Evolutionary conservation across 768 basidiomycete genomes (phyloP), one percentile per base, ranked within the genome.

Genomic region (Calvatia gigantea): DNA sequence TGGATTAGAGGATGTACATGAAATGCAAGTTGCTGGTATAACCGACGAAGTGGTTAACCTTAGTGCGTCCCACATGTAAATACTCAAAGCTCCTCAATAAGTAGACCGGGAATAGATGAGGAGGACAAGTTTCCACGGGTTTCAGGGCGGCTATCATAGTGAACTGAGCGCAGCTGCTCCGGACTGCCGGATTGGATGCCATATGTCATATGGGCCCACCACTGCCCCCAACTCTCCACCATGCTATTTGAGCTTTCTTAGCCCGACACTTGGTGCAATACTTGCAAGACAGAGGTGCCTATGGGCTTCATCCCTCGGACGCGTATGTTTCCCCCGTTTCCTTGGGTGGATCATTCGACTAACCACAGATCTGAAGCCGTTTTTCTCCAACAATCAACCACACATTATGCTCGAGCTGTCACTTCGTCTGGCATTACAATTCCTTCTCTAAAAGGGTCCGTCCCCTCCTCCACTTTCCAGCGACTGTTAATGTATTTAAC

Each of bases 1-100:
- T 7, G 89, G 78, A 23, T 69, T 88, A 61, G 70, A 79, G 66
- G 89, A 81, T 61, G 81, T 86, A 23, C 85, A 89, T 63, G 87
- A 88, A 15, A 59, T 82, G 50, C 86, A 86, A 64, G 77, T 86
- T 19, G 73, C 67, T 45, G 82, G 81, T 14, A 76, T 73, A 7
- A 57, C 64, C 5, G 61, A 60, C 3, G 68, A 68, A 25, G 48
- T 39, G 4, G 31, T 50, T 21, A 27, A 58, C 15, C 39, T 57
- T 27, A 46, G 39, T 42, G 7, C 31, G 9, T 23, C 33, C n/a
- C 47, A 54, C 17, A 44, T 45, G 45, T 48, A 28, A 44, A 38
- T n/a, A n/a, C n/a, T n/a, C 31, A 33, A 44, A 29, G 17, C 4
- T 5, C 9, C 32, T 37, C 12, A 37, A n/a, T 23, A 42, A 42